Evolutionary conservation across 345 rosid genomes (phyloP).

Genomic region (Salix suchowensis): DNA sequence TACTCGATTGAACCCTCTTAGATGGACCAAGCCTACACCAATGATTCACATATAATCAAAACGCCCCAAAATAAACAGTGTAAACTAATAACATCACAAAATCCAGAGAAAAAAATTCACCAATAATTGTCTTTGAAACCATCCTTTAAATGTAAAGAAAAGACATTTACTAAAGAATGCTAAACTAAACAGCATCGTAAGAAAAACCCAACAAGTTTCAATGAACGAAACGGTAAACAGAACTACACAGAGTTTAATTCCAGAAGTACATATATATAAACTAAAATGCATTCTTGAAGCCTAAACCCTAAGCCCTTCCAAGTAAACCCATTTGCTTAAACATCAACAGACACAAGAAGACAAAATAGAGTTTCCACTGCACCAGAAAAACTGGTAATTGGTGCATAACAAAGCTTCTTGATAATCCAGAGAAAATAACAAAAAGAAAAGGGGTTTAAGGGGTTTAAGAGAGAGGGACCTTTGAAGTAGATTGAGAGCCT

Average conservation of each 20-base stretch:
- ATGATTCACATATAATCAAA: not conserved
- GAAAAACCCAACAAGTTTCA: not conserved
- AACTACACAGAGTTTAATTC: not conserved
- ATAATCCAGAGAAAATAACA: not conserved
- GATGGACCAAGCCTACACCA: conserved; percentile 34
- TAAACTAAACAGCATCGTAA: not conserved
- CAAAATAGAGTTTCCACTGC: not conserved
- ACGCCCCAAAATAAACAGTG: not conserved
- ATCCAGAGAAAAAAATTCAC: not conserved
- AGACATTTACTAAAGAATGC: not conserved
- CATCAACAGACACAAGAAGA: not conserved
- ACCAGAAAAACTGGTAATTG: not conserved
- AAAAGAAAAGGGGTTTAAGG: not conserved
- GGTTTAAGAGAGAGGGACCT: conserved; percentile 15
- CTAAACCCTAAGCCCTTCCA: not conserved
- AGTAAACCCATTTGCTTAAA: not conserved
- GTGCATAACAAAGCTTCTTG: not conserved
- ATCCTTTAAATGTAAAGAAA: not conserved
- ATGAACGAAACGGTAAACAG: not conserved
- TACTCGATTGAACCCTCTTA: conserved; percentile 43
- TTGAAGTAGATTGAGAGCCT: conserved; percentile 9
- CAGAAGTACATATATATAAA: not conserved
- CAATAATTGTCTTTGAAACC: not conserved
- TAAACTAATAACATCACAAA: not conserved
- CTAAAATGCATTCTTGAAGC: not conserved